Base-by-base conservation (phyloP, 495 filamentous ascomycete genomes). In the Podospora australis region DNA sequence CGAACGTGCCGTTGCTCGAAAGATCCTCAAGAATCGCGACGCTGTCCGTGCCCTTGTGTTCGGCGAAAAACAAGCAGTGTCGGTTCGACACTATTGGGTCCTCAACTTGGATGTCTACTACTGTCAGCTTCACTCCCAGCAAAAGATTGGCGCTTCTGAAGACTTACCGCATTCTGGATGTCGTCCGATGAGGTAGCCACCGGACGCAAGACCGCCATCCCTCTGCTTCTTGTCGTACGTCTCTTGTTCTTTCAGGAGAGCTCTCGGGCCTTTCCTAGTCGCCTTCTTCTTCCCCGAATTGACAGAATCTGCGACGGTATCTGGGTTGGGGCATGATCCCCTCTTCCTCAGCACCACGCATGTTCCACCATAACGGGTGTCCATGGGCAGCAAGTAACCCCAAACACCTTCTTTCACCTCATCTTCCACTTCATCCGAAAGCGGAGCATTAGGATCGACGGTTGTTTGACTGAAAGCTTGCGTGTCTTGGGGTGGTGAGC, bases 1-100 rank as follows among this genome's bases (percentile, higher is more conserved):
- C 84, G 63, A 88, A 96, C 2, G 94, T 99, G 7, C 92, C 92
- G 65, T 99, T 99, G 60, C 82, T 91, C 16, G 94, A 97, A 13
- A 96, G 73, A 64, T 99, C 92, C 60, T 96, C 91, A 10, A 99
- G 56, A 4, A 96, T 74, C 4, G 89, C 94, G 22, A 94, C 70
- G 0, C 79, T 69, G 49, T 86, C 82, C n/a, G 86, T 86, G 26
- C 81, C 82, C 55, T 82, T 85, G 54, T 88, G 87, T 70, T 97
- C 94, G 29, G 78, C 80, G 59, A 96, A 99, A 36, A 99, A 60
- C 10, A 97, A 69, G 58, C 87, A 95, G 68, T 99, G 92, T 0
- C 92, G 79, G 60, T 99, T 99, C 13, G 94, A 97, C n/a, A 97
- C 84, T 5, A 89, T 86, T 1, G 82, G 81, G 36, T 84, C 80